Base-by-base conservation (phyloP, 2,329 filamentous ascomycete species). In the Clonostachys rhizophaga region DNA sequence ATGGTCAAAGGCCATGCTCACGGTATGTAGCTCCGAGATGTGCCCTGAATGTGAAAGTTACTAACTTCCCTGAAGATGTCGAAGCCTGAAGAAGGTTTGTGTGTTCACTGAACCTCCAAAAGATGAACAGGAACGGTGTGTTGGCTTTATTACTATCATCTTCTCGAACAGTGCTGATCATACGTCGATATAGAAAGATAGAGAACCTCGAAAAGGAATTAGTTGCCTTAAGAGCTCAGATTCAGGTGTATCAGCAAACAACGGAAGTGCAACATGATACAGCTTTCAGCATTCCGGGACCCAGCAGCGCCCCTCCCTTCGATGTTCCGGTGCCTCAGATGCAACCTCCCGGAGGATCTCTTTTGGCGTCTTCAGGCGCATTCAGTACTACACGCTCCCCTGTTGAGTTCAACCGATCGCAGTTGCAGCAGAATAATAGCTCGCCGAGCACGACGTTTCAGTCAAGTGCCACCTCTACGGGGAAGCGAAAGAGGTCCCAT, bases 1-100 rank as follows among this genome's bases (percentile, higher is more conserved):
- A 60, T 41, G 57, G 51, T 7, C 50, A 52, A 17, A 49, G 54
- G 6, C 58, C 58, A 14, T 60, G 58, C 42, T 57, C 58, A 34
- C 50, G 58, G 58, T 58, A 47, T 33, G 40, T 36, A 16, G 14
- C 20, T 8, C 16, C 24, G 8, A 30, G 24, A 10, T 30, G 24
- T 30, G 24, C 24, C 24, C 9, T 30, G 9, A 30, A 9, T 30
- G 8, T n/a, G n/a, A n/a, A n/a, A n/a, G n/a, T n/a, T 5, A 30
- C 9, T 18, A 11, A 35, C 46, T 20, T 36, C n/a, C 36, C 46
- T 50, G 24, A 20, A 60, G 58, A 36, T 60, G 58, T 39, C 49
- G 47, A 9, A 44, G 36, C 9, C 45, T 55, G n/a, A 52, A 41
- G 7, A 61, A 56, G 47, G 37, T 24, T 9, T 61, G 58, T 41